These are phyloP conservation scores for Raddia guianensis DNA, from an alignment of 176 grass and related monocot genomes.

Conservation along the genomic window DNA sequence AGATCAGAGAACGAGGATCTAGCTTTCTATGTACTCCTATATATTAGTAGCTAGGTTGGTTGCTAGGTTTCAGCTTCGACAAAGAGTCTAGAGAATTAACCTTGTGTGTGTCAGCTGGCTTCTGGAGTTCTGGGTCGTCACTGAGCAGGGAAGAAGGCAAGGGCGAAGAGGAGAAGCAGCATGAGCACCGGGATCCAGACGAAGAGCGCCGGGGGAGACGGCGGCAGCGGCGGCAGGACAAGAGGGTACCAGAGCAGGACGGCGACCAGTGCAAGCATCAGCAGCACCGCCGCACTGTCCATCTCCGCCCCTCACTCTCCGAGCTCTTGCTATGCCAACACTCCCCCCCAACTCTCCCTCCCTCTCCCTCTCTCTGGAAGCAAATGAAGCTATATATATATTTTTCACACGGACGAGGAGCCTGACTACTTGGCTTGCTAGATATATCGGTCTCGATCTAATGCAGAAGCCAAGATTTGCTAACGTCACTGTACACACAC, in stretches of 20 bases:
- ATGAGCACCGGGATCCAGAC: slow-evolving; percentile 56
- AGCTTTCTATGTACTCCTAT: too few relatives aligned
- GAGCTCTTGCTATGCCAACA: not conserved
- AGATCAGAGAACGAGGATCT: not conserved
- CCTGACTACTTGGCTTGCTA: not conserved
- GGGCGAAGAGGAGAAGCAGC: slow-evolving; percentile 43
- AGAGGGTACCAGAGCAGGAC: slow-evolving; percentile 52
- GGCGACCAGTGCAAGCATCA: slow-evolving; percentile 42
- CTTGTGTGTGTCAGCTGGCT: not conserved
- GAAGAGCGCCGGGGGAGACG: slow-evolving; percentile 50
- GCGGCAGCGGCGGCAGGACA: slow-evolving; percentile 54
- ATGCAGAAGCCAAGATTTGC: slow-evolving; percentile 14
- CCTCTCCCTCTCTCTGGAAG: slow-evolving; percentile 2
- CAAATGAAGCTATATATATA: not conserved
- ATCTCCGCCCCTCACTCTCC: not conserved
- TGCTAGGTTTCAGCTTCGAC: not conserved
- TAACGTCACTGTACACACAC: not conserved
- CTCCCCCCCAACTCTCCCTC: not conserved
- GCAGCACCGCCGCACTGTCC: slow-evolving; percentile 31
- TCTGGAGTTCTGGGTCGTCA: not conserved
- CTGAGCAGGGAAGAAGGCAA: slow-evolving; percentile 33
- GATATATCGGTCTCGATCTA: not conserved
- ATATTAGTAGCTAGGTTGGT: not conserved
- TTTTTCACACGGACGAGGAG: not conserved
- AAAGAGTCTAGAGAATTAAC: slow-evolving; percentile 22